Base-by-base conservation (phyloP, 208 protist species). In the Leishmania lainsoni region DNA sequence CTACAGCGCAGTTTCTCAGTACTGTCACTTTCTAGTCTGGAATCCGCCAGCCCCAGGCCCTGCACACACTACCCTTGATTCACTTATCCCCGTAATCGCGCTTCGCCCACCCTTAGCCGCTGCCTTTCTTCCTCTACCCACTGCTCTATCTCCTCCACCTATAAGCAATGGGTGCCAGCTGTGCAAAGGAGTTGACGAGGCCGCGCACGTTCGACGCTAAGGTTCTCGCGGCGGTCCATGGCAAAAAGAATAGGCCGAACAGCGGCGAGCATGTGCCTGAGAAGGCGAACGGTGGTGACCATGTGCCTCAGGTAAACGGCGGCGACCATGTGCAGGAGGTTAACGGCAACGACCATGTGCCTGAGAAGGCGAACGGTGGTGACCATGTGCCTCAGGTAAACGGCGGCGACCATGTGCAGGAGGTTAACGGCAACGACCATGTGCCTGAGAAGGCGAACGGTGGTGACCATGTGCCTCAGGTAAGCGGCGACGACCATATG, bases 351-450 rank as follows among this genome's bases (percentile, higher is more conserved):
- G 59, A 65, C 0, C 20, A 26, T 2, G n/a, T 1, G 5, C 5
- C 12, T 2, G 59, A n/a, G 8, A 4, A 65, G n/a, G n/a, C n/a
- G n/a, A n/a, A n/a, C 35, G 35, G 35, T 1, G 20, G 5, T 5
- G 20, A 5, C 5, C 20, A n/a, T n/a, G n/a, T n/a, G n/a, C n/a
- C n/a, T n/a, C n/a, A n/a, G n/a, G n/a, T n/a, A n/a, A n/a, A n/a
- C n/a, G n/a, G n/a, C n/a, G n/a, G 51, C 51, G 51, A 54, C 51
- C 51, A 56, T 56, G 51, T 14, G 0, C 12, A 22, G 1, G 0
- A n/a, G 0, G 17, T n/a, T 0, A 0, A 35, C 10, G 10, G 1
- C 6, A n/a, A n/a, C 0, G 59, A 65, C 0, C 20, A 26, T 2
- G n/a, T 1, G 5, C 5, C 12, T 2, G 59, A n/a, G 8, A 4